These are phyloP conservation scores for Boechera divaricarpa DNA, from an alignment of 345 rosid species.

Conservation along the genomic window DNA sequence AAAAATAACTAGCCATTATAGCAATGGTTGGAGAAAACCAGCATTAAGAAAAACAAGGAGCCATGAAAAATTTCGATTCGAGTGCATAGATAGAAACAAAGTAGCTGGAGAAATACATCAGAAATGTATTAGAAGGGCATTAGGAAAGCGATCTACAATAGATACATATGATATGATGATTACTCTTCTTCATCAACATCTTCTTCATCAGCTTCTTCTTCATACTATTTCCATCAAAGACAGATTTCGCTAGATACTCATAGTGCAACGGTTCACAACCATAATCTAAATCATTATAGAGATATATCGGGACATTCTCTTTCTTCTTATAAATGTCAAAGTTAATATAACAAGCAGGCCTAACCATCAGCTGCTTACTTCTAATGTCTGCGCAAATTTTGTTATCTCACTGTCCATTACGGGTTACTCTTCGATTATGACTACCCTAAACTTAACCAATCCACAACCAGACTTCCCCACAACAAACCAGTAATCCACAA, in stretches of 20 bases:
- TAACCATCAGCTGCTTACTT: slow-evolving; percentile 52
- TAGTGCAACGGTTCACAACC: slow-evolving; percentile 67
- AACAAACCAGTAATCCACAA: slow-evolving; percentile 67
- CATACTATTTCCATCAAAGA: slow-evolving; percentile 30
- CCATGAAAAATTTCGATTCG: too few species aligned
- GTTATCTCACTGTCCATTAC: slow-evolving; percentile 75
- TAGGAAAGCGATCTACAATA: too few species aligned
- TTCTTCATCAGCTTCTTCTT: too few species aligned
- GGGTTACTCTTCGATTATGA: slow-evolving; percentile 72
- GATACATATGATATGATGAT: too few species aligned
- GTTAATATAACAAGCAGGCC: slow-evolving; percentile 69
- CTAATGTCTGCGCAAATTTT: slow-evolving; percentile 61
- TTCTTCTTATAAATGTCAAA: slow-evolving; percentile 63
- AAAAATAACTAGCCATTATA: too few species aligned
- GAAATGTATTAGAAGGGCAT: too few species aligned
- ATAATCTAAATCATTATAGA: slow-evolving; percentile 74
- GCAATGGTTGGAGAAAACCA: too few species aligned
- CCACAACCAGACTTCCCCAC: slow-evolving; percentile 81
- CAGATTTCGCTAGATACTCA: slow-evolving; percentile 64
- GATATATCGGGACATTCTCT: slow-evolving; percentile 65
- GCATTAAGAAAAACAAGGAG: too few species aligned
- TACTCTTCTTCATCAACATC: too few species aligned
- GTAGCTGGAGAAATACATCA: too few species aligned
- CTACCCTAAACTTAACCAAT: slow-evolving; percentile 66
- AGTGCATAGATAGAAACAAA: too few species aligned